Base-by-base conservation (phyloP, 2,329 filamentous ascomycete species). In the Aspergillus flavus region DNA sequence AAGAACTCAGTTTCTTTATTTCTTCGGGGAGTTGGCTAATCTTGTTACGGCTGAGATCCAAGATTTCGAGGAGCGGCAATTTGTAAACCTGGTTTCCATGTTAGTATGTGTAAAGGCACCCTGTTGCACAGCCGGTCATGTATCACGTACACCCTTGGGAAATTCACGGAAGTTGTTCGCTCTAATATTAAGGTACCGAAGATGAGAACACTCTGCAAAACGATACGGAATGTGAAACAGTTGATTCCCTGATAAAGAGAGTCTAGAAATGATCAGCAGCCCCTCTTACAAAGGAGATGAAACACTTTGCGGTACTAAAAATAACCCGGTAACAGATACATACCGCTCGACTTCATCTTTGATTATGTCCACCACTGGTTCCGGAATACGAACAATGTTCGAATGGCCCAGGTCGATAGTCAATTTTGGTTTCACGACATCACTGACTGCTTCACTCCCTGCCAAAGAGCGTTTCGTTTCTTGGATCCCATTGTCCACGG, bases 1-100 rank as follows among this genome's bases (percentile, higher is more conserved):
- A 82, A 1, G 92, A 96, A 6, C 89, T 89, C 71, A 98, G 83
- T 73, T 89, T 92, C 64, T 86, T 87, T 65, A 97, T 91, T 59
- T 94, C 91, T 54, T 89, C 87, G 0, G 94, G 93, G 2, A 98
- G 85, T 11, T 86, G 82, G 55, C 86, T 87, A 65, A 98, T 88
- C 76, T 91, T 92, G 76, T 98, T 98, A 71, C 92, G 88, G 75
- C 93, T 94, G 60, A 98, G 85, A 79, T 98, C 94, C 65, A 98
- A 86, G 63, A 97, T 97, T 79, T 98, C 94, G 61, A 98, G 86
- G 39, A 93, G 91, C 58, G 87, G 89, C 65, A 98, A 85, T 76
- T 93, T 89, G 75, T 94, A 94, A 63, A 98, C 87, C 93, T 96
- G 74, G 26, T 67, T 68, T 57, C 71, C 61, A 52, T 19, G 54